Evolutionary conservation across 2,329 filamentous ascomycete species (phyloP).

Genomic region (Cercospora citrullina): DNA sequence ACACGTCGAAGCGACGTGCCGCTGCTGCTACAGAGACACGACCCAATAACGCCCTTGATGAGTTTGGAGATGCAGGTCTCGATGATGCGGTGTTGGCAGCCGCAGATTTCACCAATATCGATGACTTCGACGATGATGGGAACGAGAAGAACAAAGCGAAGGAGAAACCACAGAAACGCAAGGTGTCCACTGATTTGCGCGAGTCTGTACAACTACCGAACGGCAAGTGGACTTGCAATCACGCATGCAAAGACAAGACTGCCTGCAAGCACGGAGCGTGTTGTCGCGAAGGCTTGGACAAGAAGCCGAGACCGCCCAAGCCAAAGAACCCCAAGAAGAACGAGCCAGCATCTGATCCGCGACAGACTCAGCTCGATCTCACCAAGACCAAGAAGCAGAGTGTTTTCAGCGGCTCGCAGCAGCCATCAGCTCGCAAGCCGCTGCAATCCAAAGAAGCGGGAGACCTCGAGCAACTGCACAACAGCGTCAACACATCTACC

Average conservation of each 20-base stretch:
- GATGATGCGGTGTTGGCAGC: conserved; percentile 56
- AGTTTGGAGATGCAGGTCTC: conserved; percentile 55
- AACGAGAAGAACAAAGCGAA: conserved; percentile 11
- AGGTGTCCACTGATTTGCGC: conserved; percentile 18
- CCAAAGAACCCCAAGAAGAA: conserved; percentile 36
- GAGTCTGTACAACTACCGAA: conserved; percentile 61
- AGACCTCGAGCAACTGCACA: conserved; percentile 30
- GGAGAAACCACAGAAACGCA: conserved; percentile 1
- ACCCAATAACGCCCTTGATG: conserved; percentile 40
- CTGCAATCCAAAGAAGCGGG: conserved; percentile 20
- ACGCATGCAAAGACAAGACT: conserved; percentile 63
- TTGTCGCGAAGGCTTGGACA: conserved; percentile 70
- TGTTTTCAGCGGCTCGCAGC: not conserved
- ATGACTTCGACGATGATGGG: conserved; percentile 48
- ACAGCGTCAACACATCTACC: conserved; percentile 29
- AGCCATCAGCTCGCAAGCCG: conserved; percentile 8
- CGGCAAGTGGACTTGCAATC: conserved; percentile 73
- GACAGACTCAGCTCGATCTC: conserved; percentile 36
- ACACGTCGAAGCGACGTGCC: conserved; percentile 31
- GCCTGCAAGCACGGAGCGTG: conserved; percentile 67
- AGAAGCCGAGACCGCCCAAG: conserved; percentile 55
- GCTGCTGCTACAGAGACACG: conserved; percentile 14
- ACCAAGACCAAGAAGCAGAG: conserved; percentile 25
- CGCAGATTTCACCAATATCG: conserved; percentile 51
- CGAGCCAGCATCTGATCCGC: conserved; percentile 25